A percentile compares a stretch with the other conserved stretches of the same genome.
phyloP scores from a whole-genome alignment of 805 yeast genomes.

The Brettanomyces bruxellensis region DNA sequence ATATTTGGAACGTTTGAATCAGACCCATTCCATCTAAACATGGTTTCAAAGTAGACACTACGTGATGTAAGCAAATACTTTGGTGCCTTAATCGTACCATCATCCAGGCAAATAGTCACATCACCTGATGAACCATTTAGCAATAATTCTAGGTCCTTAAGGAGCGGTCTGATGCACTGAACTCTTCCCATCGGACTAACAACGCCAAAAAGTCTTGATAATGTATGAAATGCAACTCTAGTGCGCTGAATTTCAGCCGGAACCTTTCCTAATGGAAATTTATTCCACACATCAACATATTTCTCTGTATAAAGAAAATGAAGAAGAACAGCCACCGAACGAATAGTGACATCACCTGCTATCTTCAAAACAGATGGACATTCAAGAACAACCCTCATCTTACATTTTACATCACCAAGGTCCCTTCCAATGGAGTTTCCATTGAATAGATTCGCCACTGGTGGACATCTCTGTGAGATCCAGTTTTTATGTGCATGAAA shows the following conservation, averaged over 20 bases:
- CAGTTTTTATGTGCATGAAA: slow-evolving; percentile 8
- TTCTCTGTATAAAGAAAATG: slow-evolving; percentile 44
- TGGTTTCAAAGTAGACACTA: slow-evolving; percentile 53
- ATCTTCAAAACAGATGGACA: slow-evolving; percentile 2
- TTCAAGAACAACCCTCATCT: slow-evolving; percentile 1
- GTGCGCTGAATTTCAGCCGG: slow-evolving; percentile 24
- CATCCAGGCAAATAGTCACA: slow-evolving; percentile 35
- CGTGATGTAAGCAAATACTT: slow-evolving; percentile 46
- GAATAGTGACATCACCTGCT: slow-evolving; percentile 16
- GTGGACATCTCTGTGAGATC: slow-evolving; percentile 4
- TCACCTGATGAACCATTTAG: slow-evolving; percentile 23
- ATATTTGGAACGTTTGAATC: slow-evolving; percentile 12
- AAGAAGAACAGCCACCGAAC: slow-evolving; percentile 30
- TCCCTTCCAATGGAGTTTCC: slow-evolving; percentile 2
- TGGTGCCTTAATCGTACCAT: slow-evolving; percentile 38
- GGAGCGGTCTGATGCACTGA: slow-evolving; percentile 12
- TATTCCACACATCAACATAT: slow-evolving; percentile 37
- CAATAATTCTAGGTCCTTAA: slow-evolving; percentile 12
- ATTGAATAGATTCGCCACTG: slow-evolving; percentile 1
- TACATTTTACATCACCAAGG: slow-evolving; percentile 6
- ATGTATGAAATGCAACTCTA: slow-evolving; percentile 22
- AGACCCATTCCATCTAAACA: slow-evolving; percentile 51
- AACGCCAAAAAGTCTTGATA: slow-evolving; percentile 15
- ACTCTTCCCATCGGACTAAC: slow-evolving; percentile 22
- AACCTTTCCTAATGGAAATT: slow-evolving; percentile 19